These are phyloP conservation scores for Castanea mollissima DNA, from an alignment of 306 rosid species.

Conservation along the genomic window DNA sequence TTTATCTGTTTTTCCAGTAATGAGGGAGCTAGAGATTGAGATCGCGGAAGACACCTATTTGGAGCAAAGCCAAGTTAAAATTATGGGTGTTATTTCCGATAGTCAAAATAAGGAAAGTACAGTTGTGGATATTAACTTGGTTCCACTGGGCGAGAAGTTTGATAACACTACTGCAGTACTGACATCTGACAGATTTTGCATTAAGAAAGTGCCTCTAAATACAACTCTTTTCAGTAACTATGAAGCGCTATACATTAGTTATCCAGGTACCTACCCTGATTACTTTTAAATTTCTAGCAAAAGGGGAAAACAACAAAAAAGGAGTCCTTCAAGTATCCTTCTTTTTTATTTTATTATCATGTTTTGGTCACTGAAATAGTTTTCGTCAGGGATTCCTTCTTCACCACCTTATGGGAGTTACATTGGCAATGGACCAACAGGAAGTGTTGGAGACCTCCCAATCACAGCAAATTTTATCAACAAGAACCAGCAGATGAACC, in stretches of 20 bases:
- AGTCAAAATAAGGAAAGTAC: constrained; percentile 69
- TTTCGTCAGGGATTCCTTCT: constrained; percentile 66
- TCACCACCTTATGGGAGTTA: constrained; percentile 45
- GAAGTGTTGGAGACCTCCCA: constrained; percentile 49
- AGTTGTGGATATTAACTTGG: constrained; percentile 74
- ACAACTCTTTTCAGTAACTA: constrained; percentile 69
- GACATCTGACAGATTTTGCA: constrained; percentile 65
- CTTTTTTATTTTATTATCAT: constrained; percentile 17
- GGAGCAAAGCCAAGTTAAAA: constrained; percentile 87
- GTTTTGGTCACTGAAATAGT: constrained; percentile 37
- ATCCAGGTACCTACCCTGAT: constrained; percentile 65
- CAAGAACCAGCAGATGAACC: constrained; percentile 58
- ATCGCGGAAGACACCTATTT: constrained; percentile 75
- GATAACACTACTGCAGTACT: constrained; percentile 74
- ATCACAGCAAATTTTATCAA: constrained; percentile 43
- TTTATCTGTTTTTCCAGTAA: constrained; percentile 66
- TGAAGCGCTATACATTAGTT: constrained; percentile 51
- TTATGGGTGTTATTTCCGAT: constrained; percentile 92
- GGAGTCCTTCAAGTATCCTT: constrained; percentile 8
- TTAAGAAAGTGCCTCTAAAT: constrained; percentile 69
- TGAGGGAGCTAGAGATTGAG: constrained; percentile 79
- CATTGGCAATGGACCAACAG: constrained; percentile 48
- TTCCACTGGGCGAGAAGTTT: constrained; percentile 84
- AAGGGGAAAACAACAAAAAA: background rate
- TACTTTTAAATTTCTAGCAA: background rate